Percentiles rank a stretch among this genome's conserved stretches.
These are phyloP conservation scores for Aspergillus cavernicola DNA, from an alignment of 495 filamentous ascomycete species.

Conservation along the genomic window DNA sequence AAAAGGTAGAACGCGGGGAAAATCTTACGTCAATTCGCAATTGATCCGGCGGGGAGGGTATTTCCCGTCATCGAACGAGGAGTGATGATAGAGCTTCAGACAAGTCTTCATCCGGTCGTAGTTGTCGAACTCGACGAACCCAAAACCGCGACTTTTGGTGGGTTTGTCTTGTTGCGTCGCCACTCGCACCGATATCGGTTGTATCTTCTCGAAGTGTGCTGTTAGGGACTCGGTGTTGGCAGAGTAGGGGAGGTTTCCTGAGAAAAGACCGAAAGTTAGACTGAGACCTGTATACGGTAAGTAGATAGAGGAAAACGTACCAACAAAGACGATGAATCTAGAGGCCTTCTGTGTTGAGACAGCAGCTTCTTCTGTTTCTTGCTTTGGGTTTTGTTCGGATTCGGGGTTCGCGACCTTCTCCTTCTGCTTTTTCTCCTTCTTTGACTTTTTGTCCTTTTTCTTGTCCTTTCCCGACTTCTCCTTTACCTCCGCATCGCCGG, in stretches of 20 bases:
- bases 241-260: slow-evolving; percentile 84
- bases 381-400: slow-evolving; percentile 21
- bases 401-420: slow-evolving; percentile 12
- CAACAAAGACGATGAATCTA: slow-evolving; percentile 84
- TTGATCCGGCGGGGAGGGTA: slow-evolving; percentile 70
- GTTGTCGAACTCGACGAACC: slow-evolving; percentile 87
- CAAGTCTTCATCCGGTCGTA: slow-evolving; percentile 94
- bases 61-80: slow-evolving; percentile 68
- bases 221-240: slow-evolving; percentile 63
- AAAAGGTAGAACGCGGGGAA: no score
- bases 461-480: slow-evolving; percentile 11
- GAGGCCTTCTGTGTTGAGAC: slow-evolving; percentile 39
- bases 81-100: slow-evolving; percentile 84
- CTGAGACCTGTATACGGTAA: neutral
- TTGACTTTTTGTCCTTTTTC: slow-evolving; percentile 17
- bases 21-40: slow-evolving; percentile 80
- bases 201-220: slow-evolving; percentile 73
- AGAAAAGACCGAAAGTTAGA: neutral
- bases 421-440: slow-evolving; percentile 16
- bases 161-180: slow-evolving; percentile 67
- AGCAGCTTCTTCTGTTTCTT: slow-evolving; percentile 16
- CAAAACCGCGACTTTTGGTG: slow-evolving; percentile 74
- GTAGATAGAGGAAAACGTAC: slow-evolving; percentile 33
- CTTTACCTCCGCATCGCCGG: slow-evolving; percentile 1
- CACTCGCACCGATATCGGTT: slow-evolving; percentile 69